Conservation (phyloP, 2,329 filamentous ascomycete genomes). For the Exophiala oligosperma region DNA sequence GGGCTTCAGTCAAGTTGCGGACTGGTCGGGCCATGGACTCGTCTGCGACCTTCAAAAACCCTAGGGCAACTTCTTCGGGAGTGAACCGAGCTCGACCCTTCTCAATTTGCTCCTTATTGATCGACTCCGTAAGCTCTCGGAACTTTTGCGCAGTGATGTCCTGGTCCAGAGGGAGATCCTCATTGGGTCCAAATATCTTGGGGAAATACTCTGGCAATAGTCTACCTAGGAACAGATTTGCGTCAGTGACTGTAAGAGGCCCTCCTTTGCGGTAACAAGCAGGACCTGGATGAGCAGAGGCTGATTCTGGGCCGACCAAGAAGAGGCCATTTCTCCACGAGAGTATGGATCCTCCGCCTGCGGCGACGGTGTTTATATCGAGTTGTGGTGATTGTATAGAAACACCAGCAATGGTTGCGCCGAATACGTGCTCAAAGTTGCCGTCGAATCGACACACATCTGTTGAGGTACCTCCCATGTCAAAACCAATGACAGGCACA, state of each 20-base stretch:
- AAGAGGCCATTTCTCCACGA: constrained; percentile 87
- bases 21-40: constrained; percentile 42
- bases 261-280: constrained; percentile 90
- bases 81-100: constrained; percentile 33
- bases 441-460: constrained; percentile 81
- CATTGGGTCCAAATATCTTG: constrained; percentile 84
- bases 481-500: constrained; percentile 80
- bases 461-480: constrained; percentile 85
- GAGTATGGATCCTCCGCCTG: constrained; percentile 62
- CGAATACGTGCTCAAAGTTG: constrained; percentile 81
- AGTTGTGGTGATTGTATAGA: constrained; percentile 82
- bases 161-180: constrained; percentile 63
- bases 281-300: constrained; percentile 83
- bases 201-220: constrained; percentile 74
- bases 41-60: constrained; percentile 44
- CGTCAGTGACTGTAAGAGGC: constrained; percentile 89
- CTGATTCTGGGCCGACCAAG: constrained; percentile 85
- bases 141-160: constrained; percentile 45
- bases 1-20: constrained; percentile 31
- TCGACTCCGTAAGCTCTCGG: constrained; percentile 41
- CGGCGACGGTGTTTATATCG: constrained; percentile 67
- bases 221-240: constrained; percentile 81
- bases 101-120: constrained; percentile 42
- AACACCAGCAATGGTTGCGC: constrained; percentile 80
- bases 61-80: constrained; percentile 40